Evolutionary conservation across 2,329 filamentous ascomycete species (phyloP).

Genomic region (Beauveria australis): DNA sequence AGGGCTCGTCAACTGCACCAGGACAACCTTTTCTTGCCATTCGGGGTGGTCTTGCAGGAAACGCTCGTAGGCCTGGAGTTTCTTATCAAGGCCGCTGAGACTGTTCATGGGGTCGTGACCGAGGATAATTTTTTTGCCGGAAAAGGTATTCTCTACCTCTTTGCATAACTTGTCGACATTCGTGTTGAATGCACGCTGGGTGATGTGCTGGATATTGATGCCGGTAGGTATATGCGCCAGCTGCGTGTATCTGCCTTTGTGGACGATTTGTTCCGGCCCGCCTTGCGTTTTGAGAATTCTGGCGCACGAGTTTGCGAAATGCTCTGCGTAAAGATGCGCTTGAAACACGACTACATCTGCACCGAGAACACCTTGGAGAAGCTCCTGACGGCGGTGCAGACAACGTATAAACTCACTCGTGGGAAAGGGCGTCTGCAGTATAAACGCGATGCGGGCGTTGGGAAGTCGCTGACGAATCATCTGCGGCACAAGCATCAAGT

Average conservation of each 20-base stretch:
- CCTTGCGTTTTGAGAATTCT: constrained; percentile 80
- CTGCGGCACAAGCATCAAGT: constrained; percentile 80
- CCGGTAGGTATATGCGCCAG: constrained; percentile 95
- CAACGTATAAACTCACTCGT: constrained; percentile 93
- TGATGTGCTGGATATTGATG: constrained; percentile 73
- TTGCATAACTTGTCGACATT: constrained; percentile 63
- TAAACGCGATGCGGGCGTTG: constrained; percentile 90
- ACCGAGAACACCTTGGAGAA: constrained; percentile 81
- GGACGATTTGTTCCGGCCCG: constrained; percentile 54
- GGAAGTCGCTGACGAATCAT: constrained; percentile 79
- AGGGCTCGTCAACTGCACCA: constrained; percentile 91
- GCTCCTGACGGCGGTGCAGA: constrained; percentile 77
- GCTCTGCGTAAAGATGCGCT: constrained; percentile 87
- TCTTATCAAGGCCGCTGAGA: constrained; percentile 85
- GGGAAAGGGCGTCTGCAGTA: constrained; percentile 87
- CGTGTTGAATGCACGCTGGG: constrained; percentile 63
- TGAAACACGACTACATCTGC: constrained; percentile 93
- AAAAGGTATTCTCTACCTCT: constrained; percentile 67
- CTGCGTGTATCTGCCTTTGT: constrained; percentile 74
- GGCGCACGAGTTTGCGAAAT: constrained; percentile 91
- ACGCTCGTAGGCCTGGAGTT: constrained; percentile 85
- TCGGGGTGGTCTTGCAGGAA: constrained; percentile 86
- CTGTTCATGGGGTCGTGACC: constrained; percentile 90
- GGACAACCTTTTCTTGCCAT: constrained; percentile 83
- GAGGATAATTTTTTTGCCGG: constrained; percentile 90